Evolutionary conservation across 768 basidiomycete genomes (phyloP), one percentile per base, ranked within the genome.

Genomic region (Collybia sp.): DNA sequence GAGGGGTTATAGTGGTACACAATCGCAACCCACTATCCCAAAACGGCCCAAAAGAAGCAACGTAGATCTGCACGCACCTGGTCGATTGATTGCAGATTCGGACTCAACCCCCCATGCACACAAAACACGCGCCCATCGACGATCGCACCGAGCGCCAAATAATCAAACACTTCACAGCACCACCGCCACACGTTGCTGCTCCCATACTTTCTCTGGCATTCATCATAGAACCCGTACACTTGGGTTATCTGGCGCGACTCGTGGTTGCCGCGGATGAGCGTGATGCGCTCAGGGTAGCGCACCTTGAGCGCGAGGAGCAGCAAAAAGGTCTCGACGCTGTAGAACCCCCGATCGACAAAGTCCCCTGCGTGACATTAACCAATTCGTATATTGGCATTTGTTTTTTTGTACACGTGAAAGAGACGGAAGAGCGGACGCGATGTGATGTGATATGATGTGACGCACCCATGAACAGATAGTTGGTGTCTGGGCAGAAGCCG

Each of bases 141-240:
- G 54, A 98, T 83, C 13, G 95, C 95, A 11, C 88, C 93, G 34
- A 98, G 71, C 20, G 91, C 89, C 40, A 98, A 80, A 65, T 96
- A 97, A 63, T 98, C 95, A 56, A 99, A 99, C 8, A 98, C 93
- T 59, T 98, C 94, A 63, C 93, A 97, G 65, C 94, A 97, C 82
- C 93, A 96, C 53, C 95, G 69, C 94, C 95, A 97, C 45, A 98
- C 95, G 64, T 93, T 93, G 49, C 82, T 83, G 56, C 79, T 83
- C 3, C 94, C 94, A 58, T 96, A 98, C 64, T 98, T 98, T 31
- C 94, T 72, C 65, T 93, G 89, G 63, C 95, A 98, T 61, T 98
- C 95, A 66, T 98, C 95, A 65, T 90, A 92, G 59, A 92, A 92
- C 15, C 90, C 89, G 61, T 93, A 93, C 0, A 93, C 91, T 62